phyloP scores from a whole-genome alignment of 2,329 filamentous ascomycete genomes.

The Scopulariopsis brevicaulis region DNA sequence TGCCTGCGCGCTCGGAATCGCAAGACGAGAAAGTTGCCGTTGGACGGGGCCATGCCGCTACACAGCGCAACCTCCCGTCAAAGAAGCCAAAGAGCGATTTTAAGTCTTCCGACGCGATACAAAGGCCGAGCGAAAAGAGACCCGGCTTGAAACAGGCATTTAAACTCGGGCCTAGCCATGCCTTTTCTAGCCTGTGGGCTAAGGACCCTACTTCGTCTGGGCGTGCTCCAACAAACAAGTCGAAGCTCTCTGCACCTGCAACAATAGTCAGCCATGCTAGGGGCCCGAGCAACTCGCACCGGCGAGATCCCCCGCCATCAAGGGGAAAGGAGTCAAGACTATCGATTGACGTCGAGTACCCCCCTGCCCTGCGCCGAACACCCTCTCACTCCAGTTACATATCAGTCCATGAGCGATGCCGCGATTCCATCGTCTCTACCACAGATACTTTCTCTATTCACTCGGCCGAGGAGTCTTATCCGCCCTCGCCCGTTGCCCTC shows the following conservation, averaged over 20 bases:
- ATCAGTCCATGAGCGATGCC: conserved; percentile 36
- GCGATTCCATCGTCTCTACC: conserved; percentile 43
- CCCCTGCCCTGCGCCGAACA: conserved; percentile 3
- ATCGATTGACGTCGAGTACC: conserved; percentile 1
- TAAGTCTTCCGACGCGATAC: background rate
- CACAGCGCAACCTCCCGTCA: background rate
- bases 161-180: conserved; percentile 1
- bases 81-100: background rate
- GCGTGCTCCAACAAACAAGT: background rate
- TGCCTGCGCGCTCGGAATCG: conserved; percentile 10
- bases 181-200: conserved; percentile 1
- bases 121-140: conserved; percentile 1
- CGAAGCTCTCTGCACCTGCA: background rate
- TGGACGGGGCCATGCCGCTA: conserved; percentile 15
- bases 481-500: conserved; percentile 5
- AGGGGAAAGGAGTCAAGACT: background rate
- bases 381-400: conserved; percentile 27
- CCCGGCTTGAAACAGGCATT: background rate
- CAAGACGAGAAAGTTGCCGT: conserved; percentile 9
- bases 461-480: conserved; percentile 21
- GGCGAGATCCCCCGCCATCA: background rate
- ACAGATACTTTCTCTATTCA: conserved; percentile 44
- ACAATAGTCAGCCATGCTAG: background rate
- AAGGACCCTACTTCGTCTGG: background rate
- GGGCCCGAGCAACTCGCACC: background rate